These are phyloP conservation scores for Leccinum colubrinum DNA, from an alignment of 1,284 basidiomycete species.

Conservation along the genomic window DNA sequence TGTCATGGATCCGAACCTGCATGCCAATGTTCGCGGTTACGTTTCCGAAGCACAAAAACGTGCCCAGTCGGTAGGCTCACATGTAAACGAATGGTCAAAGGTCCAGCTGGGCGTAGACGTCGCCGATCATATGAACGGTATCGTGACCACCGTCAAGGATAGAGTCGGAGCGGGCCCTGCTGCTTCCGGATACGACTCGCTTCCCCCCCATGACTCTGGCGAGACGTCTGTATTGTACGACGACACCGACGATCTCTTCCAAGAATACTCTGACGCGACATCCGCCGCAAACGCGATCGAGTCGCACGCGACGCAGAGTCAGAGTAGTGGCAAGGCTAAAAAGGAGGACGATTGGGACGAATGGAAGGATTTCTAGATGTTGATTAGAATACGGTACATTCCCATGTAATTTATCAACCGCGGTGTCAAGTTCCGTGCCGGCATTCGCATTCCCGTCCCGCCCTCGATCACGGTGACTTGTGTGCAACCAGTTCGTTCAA, in stretches of 20 bases:
- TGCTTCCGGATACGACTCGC: constrained; percentile 53
- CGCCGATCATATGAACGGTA: constrained; percentile 61
- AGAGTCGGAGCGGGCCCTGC: constrained; percentile 42
- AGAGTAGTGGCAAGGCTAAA: constrained; percentile 30
- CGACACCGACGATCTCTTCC: constrained; percentile 55
- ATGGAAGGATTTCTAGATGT: constrained; percentile 71
- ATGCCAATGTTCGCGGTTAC: constrained; percentile 69
- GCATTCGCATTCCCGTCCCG: neutral
- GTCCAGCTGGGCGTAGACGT: constrained; percentile 78
- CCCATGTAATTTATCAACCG: constrained; percentile 9
- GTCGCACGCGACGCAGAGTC: constrained; percentile 21
- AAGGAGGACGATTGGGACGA: constrained; percentile 68
- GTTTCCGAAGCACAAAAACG: constrained; percentile 64
- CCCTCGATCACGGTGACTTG: neutral
- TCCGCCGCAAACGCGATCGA: constrained; percentile 11
- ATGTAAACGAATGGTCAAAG: constrained; percentile 73
- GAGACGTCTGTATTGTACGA: constrained; percentile 60
- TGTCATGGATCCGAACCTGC: constrained; percentile 73
- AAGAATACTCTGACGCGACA: constrained; percentile 41
- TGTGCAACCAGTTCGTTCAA: neutral
- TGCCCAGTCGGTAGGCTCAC: constrained; percentile 54
- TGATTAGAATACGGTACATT: neutral
- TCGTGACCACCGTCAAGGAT: constrained; percentile 57
- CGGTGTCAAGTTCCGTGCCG: constrained; percentile 25
- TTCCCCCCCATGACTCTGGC: constrained; percentile 48